Percentiles rank a stretch among this genome's conserved stretches.
phyloP scores from a whole-genome alignment of 1,139 yeast genomes.

The Suhomyces bokatorum region DNA sequence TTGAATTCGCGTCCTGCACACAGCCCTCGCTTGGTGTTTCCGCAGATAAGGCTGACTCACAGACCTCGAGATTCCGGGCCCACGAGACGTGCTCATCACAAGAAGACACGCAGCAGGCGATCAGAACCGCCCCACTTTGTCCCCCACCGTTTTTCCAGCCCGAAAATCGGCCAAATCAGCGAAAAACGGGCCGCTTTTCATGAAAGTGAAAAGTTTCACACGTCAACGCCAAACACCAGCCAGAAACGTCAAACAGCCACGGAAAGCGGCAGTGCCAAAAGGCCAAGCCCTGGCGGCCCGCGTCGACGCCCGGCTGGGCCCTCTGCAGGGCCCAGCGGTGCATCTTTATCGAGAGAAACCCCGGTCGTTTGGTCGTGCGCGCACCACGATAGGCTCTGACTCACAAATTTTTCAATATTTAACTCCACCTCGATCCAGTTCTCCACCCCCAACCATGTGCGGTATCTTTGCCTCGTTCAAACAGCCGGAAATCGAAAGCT shows the following conservation, averaged over 20 bases:
- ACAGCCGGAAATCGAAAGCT: slow-evolving; percentile 75
- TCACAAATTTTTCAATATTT: slow-evolving; percentile 16
- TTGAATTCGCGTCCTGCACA: background rate
- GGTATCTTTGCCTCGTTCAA: slow-evolving; percentile 94
- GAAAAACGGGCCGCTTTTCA: too few species aligned
- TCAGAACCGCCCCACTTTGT: background rate
- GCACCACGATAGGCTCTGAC: slow-evolving; percentile 13
- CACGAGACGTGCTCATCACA: background rate
- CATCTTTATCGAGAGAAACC: background rate
- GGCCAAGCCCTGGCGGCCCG: too few species aligned
- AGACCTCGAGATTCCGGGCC: too few species aligned
- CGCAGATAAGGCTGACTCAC: slow-evolving; percentile 1
- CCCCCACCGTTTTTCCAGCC: too few species aligned
- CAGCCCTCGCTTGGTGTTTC: background rate
- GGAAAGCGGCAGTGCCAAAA: too few species aligned
- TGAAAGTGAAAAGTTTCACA: too few species aligned
- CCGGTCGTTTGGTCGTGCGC: slow-evolving; percentile 3
- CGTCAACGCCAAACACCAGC: too few species aligned
- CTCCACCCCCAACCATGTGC: slow-evolving; percentile 61
- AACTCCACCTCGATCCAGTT: background rate
- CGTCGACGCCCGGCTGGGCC: too few species aligned
- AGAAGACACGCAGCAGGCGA: slow-evolving; percentile 1
- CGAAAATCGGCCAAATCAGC: too few species aligned
- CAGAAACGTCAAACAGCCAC: too few species aligned
- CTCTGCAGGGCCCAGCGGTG: too few species aligned